A percentile compares a stretch with the other conserved stretches of the same genome.
phyloP scores from a whole-genome alignment of 192 early-diverging fungal species.

The Gryganskiella cystojenkinii region DNA sequence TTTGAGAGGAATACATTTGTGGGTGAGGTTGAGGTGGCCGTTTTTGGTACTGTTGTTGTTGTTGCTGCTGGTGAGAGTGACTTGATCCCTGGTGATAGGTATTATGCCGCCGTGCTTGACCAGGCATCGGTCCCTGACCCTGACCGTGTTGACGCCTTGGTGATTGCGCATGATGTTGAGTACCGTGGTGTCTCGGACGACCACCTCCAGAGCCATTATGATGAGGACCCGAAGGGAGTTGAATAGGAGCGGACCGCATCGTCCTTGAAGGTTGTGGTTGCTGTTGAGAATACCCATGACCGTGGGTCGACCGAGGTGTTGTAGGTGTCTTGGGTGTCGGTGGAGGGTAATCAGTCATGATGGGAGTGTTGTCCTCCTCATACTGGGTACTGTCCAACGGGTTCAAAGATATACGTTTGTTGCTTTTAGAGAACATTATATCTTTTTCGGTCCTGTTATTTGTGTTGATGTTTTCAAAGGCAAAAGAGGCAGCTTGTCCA shows the following conservation, averaged over 20 bases:
- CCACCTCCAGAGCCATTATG: background rate
- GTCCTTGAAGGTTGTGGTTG: conserved; percentile 22
- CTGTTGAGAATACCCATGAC: background rate
- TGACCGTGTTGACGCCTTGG: background rate
- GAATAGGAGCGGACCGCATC: conserved; percentile 27
- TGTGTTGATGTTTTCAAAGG: too few relatives aligned
- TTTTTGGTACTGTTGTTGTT: conserved; percentile 15
- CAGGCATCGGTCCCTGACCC: background rate
- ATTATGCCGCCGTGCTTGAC: background rate
- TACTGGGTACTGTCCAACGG: conserved; percentile 33
- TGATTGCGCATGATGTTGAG: background rate
- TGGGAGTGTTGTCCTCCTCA: conserved; percentile 37
- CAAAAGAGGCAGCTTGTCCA: too few relatives aligned
- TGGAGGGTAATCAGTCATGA: conserved; percentile 40
- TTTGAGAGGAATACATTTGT: conserved; percentile 27
- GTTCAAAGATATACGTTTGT: conserved; percentile 46
- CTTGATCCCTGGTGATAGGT: conserved; percentile 2
- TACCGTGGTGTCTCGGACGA: background rate
- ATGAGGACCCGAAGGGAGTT: conserved; percentile 5
- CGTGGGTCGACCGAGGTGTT: conserved; percentile 16
- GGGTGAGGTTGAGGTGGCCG: conserved; percentile 27
- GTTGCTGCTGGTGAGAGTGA: conserved; percentile 1
- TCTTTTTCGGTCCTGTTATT: too few relatives aligned
- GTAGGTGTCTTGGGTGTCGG: conserved; percentile 46
- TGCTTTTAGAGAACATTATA: conserved; percentile 41